Evolutionary conservation across 176 grass and related monocot species (phyloP), one percentile per base, ranked within the genome.

Genomic region (Juncus effusus): DNA sequence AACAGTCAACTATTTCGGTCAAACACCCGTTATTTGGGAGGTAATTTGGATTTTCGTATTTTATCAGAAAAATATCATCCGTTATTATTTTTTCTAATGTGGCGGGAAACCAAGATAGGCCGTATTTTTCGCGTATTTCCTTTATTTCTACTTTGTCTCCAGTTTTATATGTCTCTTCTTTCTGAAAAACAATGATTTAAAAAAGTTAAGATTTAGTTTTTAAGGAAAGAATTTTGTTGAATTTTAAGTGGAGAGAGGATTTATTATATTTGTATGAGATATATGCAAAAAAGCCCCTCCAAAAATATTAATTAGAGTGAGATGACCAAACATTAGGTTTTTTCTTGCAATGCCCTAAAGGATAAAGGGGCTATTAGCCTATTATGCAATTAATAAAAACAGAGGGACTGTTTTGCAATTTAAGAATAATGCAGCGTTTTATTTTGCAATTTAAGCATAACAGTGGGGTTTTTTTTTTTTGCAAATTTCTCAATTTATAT

Each of bases 131-230:
- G 40, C 41, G n/a, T 9, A 58, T 44, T 28, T 41, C 16, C 3
- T 3, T 44, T 3, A 66, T 68, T 66, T 80, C 78, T 7, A 80
- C 69, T 35, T 53, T 55, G 16, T 35, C 78, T 45, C 69, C 61
- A 3, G 35, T 40, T 51, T 13, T 60, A 40, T 73, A 80, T 36
- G 16, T 36, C 9, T 61, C 58, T 8, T 19, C 36, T 61, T 61
- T 36, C 58, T 61, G 36, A 61, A 47, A 61, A 36, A 61, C 3
- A 16, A 61, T 35, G 36, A 61, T 6, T 61, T 61, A 28, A 28
- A 9, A 60, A 36, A 36, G 1, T 61, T 28, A 28, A 28, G 19
- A 28, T 28, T 28, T 28, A 28, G 19, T 0, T 0, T 28, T 28
- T 28, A 28, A 28, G 19, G 19, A 28, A 28, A 28, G 0, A 28